Evolutionary conservation across 495 filamentous ascomycete species (phyloP), one percentile per base, ranked within the genome.

Genomic region (Cetradonia linearis): DNA sequence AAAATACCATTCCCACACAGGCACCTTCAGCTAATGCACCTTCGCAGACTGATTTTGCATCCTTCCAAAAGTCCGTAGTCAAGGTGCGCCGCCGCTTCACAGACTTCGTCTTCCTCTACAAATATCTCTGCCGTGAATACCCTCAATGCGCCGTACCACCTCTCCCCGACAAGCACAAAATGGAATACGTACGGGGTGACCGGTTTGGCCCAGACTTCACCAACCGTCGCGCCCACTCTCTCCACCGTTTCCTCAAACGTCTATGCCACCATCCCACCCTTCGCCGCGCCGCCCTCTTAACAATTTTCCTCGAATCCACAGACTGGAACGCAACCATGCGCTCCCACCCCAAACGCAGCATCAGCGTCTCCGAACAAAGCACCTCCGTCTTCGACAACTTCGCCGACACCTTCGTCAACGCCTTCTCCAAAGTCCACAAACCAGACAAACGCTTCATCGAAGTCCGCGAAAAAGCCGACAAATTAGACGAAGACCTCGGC

Each of bases 271-370:
- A 98, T 69, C 93, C 93, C 3, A 84, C 89, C 16, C 84, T 98
- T 37, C 88, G 93, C n/a, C 84, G 91, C 28, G 83, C 86, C 7
- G 72, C 80, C 54, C 80, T 95, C 49, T 81, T 98, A 28, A 84
- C 89, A 60, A 83, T 86, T 47, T 98, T 98, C 73, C 81, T 98
- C 63, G 93, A 98, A 70, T 89, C 83, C 61, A 77, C 81, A 23
- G 94, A 98, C 71, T 97, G 94, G 93, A 96, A 98, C 69, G 86
- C 88, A 20, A 90, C 88, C 40, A 96, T 98, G 92, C 83, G 86
- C 44, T 77, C 80, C 66, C 82, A 89, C 30, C 81, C 85, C 3
- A 74, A 78, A 16, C 81, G 89, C 52, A 79, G 76, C 25, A 80
- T 83, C 36, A 77, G 73, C 53, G 70, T 76, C 16, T 76, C 77